Conservation (phyloP, 1,284 basidiomycete genomes). For the Somion occarium region DNA sequence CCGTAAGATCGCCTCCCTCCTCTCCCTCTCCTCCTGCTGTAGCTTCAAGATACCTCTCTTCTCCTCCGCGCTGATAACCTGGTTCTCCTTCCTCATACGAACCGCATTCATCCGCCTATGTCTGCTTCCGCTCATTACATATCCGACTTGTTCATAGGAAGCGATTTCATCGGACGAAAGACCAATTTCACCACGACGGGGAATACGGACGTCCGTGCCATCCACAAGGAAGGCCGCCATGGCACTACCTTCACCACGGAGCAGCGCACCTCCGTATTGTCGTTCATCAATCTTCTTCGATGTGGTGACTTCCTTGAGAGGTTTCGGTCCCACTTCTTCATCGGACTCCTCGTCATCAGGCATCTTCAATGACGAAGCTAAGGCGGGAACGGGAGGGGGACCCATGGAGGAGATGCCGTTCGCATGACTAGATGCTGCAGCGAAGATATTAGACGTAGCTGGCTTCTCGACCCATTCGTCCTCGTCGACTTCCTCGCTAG, state of each 20-base stretch:
- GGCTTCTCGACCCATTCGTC: slow-evolving; percentile 75
- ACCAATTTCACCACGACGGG: slow-evolving; percentile 97
- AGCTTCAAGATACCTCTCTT: slow-evolving; percentile 91
- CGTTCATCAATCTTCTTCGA: slow-evolving; percentile 66
- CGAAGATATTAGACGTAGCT: slow-evolving; percentile 29
- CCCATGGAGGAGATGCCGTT: slow-evolving; percentile 18
- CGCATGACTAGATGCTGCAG: slow-evolving; percentile 18
- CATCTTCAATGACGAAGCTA: background rate
- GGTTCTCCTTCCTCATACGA: slow-evolving; percentile 97
- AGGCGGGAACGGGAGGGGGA: slow-evolving; percentile 24
- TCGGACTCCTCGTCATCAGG: slow-evolving; percentile 37
- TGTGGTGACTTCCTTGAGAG: slow-evolving; percentile 35
- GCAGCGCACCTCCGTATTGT: slow-evolving; percentile 79
- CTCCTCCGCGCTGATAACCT: slow-evolving; percentile 97
- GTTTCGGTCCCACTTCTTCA: slow-evolving; percentile 56
- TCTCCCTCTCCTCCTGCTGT: slow-evolving; percentile 88
- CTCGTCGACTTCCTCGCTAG: slow-evolving; percentile 39
- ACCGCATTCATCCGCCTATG: slow-evolving; percentile 97
- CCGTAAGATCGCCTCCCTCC: slow-evolving; percentile 77
- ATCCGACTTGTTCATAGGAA: slow-evolving; percentile 85
- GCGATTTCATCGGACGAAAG: slow-evolving; percentile 85
- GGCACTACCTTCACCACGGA: slow-evolving; percentile 93
- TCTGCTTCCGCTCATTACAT: slow-evolving; percentile 95
- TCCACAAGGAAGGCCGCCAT: slow-evolving; percentile 95
- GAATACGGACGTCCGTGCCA: slow-evolving; percentile 86